Conservation (phyloP, 2,329 filamentous ascomycete species). For the Nigrograna mackinnonii region DNA sequence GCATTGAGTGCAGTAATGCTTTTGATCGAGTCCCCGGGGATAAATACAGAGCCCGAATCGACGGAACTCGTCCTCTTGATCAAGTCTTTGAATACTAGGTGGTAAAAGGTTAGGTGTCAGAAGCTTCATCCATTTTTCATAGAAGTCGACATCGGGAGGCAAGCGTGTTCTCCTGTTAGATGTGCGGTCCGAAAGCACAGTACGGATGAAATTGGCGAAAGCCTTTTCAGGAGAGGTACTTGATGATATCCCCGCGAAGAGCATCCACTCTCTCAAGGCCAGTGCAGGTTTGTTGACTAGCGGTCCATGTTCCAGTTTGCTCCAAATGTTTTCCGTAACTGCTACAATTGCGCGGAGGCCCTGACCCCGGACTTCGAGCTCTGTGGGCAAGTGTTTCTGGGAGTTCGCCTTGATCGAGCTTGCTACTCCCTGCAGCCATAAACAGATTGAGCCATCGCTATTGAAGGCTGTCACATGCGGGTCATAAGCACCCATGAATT, state of each 20-base stretch:
- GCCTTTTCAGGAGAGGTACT: not conserved
- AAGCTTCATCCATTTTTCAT: slow-evolving; percentile 1
- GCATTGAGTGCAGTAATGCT: not conserved
- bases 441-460: not conserved
- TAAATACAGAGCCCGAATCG: not conserved
- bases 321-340: slow-evolving; percentile 1
- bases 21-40: not conserved
- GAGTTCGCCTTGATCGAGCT: not conserved
- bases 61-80: too few species aligned
- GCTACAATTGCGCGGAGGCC: not conserved
- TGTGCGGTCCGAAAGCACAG: not conserved
- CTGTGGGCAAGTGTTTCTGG: not conserved
- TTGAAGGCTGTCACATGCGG: not conserved
- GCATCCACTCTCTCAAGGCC: not conserved
- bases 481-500: slow-evolving; percentile 1
- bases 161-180: not conserved
- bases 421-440: not conserved
- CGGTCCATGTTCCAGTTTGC: not conserved
- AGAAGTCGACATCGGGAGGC: not conserved
- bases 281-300: not conserved
- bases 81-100: not conserved
- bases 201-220: not conserved
- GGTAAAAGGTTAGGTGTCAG: not conserved
- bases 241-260: not conserved
- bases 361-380: not conserved